Evolutionary conservation across 2,329 filamentous ascomycete genomes (phyloP).

Genomic region (Penicillium concentricum): DNA sequence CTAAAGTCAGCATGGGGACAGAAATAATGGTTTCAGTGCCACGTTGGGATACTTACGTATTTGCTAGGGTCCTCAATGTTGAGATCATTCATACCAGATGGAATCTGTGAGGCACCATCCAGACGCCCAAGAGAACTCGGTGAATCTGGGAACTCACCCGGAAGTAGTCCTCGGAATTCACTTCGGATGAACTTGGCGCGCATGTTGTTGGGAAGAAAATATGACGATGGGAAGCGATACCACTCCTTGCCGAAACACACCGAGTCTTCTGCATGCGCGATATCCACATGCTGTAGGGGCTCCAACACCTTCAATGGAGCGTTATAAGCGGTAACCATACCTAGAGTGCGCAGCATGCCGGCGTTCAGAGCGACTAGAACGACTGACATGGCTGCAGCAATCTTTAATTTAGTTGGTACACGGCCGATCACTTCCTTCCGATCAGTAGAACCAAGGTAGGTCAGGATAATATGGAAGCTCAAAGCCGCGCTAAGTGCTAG

Average conservation of each 20-base stretch:
- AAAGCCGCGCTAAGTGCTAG: constrained; percentile 85
- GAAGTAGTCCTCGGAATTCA: constrained; percentile 83
- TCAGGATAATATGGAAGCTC: constrained; percentile 75
- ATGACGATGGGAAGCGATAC: constrained; percentile 95
- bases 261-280: constrained; percentile 62
- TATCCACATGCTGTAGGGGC: constrained; percentile 46
- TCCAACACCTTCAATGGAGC: constrained; percentile 70
- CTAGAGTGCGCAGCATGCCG: constrained; percentile 70
- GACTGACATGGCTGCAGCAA: constrained; percentile 60
- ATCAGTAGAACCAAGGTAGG: constrained; percentile 69
- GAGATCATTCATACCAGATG: constrained; percentile 84
- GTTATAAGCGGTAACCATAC: constrained; percentile 76
- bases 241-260: constrained; percentile 96
- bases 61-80: constrained; percentile 85
- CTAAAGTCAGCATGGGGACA: constrained; percentile 14
- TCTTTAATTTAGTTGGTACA: constrained; percentile 73
- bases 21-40: not conserved
- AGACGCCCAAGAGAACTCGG: constrained; percentile 68
- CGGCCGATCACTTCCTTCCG: constrained; percentile 66
- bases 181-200: constrained; percentile 87
- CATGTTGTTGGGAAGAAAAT: constrained; percentile 80
- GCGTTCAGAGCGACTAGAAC: constrained; percentile 65
- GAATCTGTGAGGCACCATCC: constrained; percentile 79
- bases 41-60: constrained; percentile 61
- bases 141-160: constrained; percentile 83